Conservation (phyloP, 805 yeast species). For the Torulaspora microellipsoides region DNA sequence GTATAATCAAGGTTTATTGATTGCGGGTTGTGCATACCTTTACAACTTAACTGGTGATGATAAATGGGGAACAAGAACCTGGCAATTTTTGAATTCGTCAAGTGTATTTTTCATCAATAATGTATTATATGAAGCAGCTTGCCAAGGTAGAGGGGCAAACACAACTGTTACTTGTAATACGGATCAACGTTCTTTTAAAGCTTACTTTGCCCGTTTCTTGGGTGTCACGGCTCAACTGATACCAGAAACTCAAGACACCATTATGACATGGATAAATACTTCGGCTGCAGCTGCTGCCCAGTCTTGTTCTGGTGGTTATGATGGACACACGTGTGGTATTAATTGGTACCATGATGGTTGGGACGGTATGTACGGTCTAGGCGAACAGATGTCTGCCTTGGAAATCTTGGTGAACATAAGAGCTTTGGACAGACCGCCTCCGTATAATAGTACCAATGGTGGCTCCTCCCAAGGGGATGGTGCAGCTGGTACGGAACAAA, state of each 20-base stretch:
- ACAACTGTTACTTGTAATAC: slow-evolving; percentile 56
- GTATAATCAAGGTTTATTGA: slow-evolving; percentile 75
- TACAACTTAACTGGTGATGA: slow-evolving; percentile 66
- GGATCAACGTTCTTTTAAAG: slow-evolving; percentile 92
- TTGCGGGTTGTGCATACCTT: slow-evolving; percentile 77
- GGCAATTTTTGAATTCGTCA: slow-evolving; percentile 51
- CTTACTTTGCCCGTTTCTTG: slow-evolving; percentile 69
- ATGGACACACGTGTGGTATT: slow-evolving; percentile 84
- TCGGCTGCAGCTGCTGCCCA: slow-evolving; percentile 72
- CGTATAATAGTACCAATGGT: slow-evolving; percentile 59
- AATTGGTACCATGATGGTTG: slow-evolving; percentile 67
- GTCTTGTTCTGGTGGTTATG: slow-evolving; percentile 83
- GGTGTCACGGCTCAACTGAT: slow-evolving; percentile 70
- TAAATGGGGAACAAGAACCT: slow-evolving; percentile 62
- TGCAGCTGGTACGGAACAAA: slow-evolving; percentile 57
- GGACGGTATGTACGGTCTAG: slow-evolving; percentile 78
- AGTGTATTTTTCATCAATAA: slow-evolving; percentile 51
- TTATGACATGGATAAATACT: slow-evolving; percentile 35
- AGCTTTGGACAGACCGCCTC: slow-evolving; percentile 42
- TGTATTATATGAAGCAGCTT: slow-evolving; percentile 77
- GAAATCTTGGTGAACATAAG: slow-evolving; percentile 51
- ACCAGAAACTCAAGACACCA: slow-evolving; percentile 43
- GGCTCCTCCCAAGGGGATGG: slow-evolving; percentile 67
- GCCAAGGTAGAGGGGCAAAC: slow-evolving; percentile 45
- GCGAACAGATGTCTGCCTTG: slow-evolving; percentile 86